Conservation (phyloP, 2,329 filamentous ascomycete species). For the Raffaelea albimanens region DNA sequence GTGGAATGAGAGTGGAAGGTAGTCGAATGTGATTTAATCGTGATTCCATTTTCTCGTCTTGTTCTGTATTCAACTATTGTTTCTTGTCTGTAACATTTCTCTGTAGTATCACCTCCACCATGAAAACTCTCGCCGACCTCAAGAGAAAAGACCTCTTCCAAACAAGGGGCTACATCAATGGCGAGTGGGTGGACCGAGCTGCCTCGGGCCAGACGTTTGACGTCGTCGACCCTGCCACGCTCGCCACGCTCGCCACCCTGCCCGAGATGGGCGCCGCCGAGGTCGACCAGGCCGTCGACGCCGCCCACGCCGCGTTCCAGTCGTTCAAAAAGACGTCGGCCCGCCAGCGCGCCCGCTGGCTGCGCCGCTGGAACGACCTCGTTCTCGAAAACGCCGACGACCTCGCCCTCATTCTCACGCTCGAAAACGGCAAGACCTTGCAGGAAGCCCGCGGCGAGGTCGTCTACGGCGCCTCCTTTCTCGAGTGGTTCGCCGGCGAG, state of each 20-base stretch:
- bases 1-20: no score
- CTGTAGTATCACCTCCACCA: no score
- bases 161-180: no score
- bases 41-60: no score
- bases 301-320: conserved; percentile 68
- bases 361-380: conserved; percentile 74
- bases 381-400: conserved; percentile 72
- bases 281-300: conserved; percentile 69
- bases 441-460: conserved; percentile 67
- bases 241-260: conserved; percentile 68
- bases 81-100: no score
- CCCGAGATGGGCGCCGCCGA: conserved; percentile 78
- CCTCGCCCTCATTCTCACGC: conserved; percentile 72
- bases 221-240: conserved; percentile 63
- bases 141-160: no score
- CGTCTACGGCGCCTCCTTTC: conserved; percentile 63
- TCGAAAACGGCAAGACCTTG: conserved; percentile 82
- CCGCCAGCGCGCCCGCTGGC: conserved; percentile 62
- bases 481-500: conserved; percentile 77
- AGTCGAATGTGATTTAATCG: no score
- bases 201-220: no score
- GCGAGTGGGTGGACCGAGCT: no score
- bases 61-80: no score
- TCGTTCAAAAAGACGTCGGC: conserved; percentile 63
- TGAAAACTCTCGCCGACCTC: no score